Conservation (phyloP, 768 basidiomycete genomes). For the Albatrellus ellisii region DNA sequence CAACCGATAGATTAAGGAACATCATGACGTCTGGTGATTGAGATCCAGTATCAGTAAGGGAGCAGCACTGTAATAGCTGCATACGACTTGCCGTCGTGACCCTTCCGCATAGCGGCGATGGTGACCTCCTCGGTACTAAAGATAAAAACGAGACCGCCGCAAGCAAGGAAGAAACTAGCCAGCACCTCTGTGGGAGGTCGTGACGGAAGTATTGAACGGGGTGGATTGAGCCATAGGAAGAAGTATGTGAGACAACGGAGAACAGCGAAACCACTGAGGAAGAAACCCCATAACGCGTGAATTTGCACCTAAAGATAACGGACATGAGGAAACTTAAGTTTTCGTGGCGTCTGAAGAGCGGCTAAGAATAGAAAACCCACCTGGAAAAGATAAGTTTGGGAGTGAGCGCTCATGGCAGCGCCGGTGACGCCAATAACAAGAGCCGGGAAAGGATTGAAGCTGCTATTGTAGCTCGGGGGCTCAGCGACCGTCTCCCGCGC, state of each 20-base stretch:
- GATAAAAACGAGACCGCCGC: conserved; percentile 84
- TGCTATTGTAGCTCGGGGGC: conserved; percentile 59
- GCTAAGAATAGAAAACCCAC: conserved; percentile 20
- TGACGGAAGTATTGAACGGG: conserved; percentile 74
- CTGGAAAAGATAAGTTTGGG: conserved; percentile 85
- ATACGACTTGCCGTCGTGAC: conserved; percentile 55
- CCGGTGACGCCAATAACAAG: conserved; percentile 91
- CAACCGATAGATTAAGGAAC: conserved; percentile 77
- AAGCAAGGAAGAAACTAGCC: conserved; percentile 75
- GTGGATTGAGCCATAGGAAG: conserved; percentile 84
- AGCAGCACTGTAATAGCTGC: background rate
- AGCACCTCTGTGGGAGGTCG: conserved; percentile 90
- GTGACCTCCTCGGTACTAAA: conserved; percentile 84
- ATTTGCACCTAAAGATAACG: conserved; percentile 65
- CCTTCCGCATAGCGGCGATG: conserved; percentile 82
- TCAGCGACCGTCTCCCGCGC: conserved; percentile 37
- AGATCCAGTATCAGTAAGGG: conserved; percentile 1
- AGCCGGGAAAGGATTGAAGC: conserved; percentile 90
- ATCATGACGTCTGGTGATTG: conserved; percentile 64
- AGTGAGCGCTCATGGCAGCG: conserved; percentile 86
- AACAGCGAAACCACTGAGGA: conserved; percentile 66
- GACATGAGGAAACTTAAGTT: background rate
- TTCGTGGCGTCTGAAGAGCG: background rate
- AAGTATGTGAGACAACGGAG: conserved; percentile 86
- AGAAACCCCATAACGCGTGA: conserved; percentile 83